Base-by-base conservation (phyloP, 257 asterid genomes). In the Leonotis leonurus region DNA sequence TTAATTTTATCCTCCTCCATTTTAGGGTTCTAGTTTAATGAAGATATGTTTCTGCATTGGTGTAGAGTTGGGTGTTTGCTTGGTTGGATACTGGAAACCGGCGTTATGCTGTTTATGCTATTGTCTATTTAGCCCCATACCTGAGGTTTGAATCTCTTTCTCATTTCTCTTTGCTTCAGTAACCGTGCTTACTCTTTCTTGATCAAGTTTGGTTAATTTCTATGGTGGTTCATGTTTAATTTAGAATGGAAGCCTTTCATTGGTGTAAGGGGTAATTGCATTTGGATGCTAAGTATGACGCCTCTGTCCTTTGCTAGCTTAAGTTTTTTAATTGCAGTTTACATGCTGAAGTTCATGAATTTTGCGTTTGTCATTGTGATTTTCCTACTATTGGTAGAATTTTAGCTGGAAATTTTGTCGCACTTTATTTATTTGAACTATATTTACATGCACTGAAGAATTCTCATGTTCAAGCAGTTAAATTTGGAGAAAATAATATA, bases 31-130 rank as follows among this genome's bases (percentile, higher is more conserved):
- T 45, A 8, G 3, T 22, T 52, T 45, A 4, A 43, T 17, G 32
- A n/a, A 16, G n/a, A 48, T 5, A 53, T 62, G 21, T 39, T 17
- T 0, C n/a, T n/a, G n/a, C n/a, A n/a, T n/a, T n/a, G n/a, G 52
- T 56, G 62, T 70, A 92, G 97, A 89, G 96, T 71, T 92, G 99
- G 99, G 83, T 92, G 68, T 92, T 92, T 76, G 99, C 99, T 16
- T 92, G 96, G 99, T 20, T 92, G 91, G 99, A 89, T 72, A 89
- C 97, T 1, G 91, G 85, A 50, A 86, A 77, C 36, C 78, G 63
- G 69, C 89, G 96, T 13, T 92, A 92, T 66, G 93, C 84, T 73
- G 87, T 92, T 43, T 92, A 89, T 78, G 95, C 97, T 58, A 72
- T 89, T 44, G 96, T 82, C 50, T 92, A 92, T 69, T 83, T 92